Percentiles rank a stretch among this genome's conserved stretches.
Evolutionary conservation across 306 rosid species (phyloP).

Genomic region (Quercus wislizeni): DNA sequence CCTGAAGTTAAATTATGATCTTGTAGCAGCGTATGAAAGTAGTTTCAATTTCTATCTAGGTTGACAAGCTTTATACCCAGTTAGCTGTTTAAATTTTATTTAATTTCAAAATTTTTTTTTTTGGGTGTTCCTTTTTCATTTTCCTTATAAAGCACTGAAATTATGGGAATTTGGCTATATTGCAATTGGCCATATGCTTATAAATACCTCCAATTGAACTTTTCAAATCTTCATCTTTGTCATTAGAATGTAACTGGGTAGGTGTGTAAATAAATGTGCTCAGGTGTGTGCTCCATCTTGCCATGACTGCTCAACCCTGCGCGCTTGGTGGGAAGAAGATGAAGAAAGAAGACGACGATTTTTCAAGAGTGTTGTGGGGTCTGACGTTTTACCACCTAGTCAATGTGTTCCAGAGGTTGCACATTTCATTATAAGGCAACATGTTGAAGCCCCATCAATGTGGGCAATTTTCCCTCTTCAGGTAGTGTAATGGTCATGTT

Average conservation of each 20-base stretch:
- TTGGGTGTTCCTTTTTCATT: background rate
- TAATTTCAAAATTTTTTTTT: background rate
- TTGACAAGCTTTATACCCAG: background rate
- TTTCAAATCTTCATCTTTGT: background rate
- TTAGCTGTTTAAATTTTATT: background rate
- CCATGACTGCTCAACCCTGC: slow-evolving; percentile 92
- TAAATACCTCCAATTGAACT: background rate
- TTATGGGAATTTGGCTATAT: background rate
- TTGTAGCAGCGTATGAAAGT: background rate
- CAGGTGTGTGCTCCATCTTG: slow-evolving; percentile 99
- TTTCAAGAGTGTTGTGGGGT: slow-evolving; percentile 60
- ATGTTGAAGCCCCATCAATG: slow-evolving; percentile 95
- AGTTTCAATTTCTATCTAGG: background rate
- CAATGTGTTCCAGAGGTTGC: slow-evolving; percentile 76
- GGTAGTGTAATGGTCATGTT: slow-evolving; percentile 44
- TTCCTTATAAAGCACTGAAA: background rate
- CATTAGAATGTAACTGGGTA: slow-evolving; percentile 16
- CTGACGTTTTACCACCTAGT: slow-evolving; percentile 64
- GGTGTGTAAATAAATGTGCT: slow-evolving; percentile 1
- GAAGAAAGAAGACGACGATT: slow-evolving; percentile 80
- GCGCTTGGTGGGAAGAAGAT: slow-evolving; percentile 99
- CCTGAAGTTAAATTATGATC: background rate
- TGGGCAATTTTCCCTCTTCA: slow-evolving; percentile 99
- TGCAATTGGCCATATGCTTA: background rate
- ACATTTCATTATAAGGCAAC: slow-evolving; percentile 64